Conservation (phyloP, 192 early-diverging fungal species). For the Coemansia sp. region DNA sequence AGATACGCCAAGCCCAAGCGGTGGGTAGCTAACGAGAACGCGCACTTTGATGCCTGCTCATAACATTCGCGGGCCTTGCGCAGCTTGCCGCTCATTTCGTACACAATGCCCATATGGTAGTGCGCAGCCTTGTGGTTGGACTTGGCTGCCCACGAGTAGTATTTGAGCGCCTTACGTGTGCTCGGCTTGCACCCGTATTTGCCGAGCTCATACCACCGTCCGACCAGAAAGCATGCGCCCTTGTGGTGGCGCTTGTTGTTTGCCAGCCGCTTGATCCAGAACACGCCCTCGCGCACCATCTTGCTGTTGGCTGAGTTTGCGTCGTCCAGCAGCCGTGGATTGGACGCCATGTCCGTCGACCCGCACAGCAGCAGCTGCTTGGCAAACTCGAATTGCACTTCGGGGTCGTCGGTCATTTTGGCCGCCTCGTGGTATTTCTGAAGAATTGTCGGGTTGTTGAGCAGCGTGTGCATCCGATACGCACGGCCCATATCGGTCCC, state of each 20-base stretch:
- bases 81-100: conserved; percentile 31
- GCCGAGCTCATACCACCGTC: conserved; percentile 52
- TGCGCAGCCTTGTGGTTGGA: conserved; percentile 35
- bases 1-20: conserved; percentile 54
- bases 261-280: conserved; percentile 53
- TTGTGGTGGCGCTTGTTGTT: conserved; percentile 41
- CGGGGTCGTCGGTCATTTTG: conserved; percentile 67
- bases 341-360: conserved; percentile 44
- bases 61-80: conserved; percentile 47
- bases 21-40: conserved; percentile 44
- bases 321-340: conserved; percentile 17
- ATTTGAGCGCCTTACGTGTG: conserved; percentile 42
- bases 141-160: conserved; percentile 38
- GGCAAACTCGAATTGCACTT: conserved; percentile 76
- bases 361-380: conserved; percentile 57
- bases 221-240: conserved; percentile 49
- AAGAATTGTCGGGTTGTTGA: conserved; percentile 53
- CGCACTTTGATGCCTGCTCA: conserved; percentile 42
- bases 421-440: conserved; percentile 71
- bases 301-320: conserved; percentile 28
- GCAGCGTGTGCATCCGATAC: conserved; percentile 48
- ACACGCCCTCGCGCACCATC: conserved; percentile 52
- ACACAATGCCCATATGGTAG: conserved; percentile 38
- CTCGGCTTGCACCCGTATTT: conserved; percentile 50
- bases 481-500: conserved; percentile 46